Percentiles rank a stretch among this genome's conserved stretches.
phyloP scores from a whole-genome alignment of 75 land plant species.

The Sequoia sempervirens region DNA sequence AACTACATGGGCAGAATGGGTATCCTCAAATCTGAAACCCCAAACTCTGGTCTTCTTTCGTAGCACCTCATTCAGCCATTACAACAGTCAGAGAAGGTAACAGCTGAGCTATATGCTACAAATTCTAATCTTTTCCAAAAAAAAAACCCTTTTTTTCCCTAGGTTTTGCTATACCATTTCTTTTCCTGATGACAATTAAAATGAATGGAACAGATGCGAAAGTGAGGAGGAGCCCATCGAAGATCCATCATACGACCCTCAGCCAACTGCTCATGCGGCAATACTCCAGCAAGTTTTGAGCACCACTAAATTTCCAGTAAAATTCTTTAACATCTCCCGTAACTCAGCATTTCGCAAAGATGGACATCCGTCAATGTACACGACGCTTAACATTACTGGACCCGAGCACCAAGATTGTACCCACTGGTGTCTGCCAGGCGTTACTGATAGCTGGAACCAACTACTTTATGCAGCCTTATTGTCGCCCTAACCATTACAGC shows the following conservation, averaged over 20 bases:
- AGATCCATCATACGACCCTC: constrained; percentile 12
- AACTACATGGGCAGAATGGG: constrained; percentile 24
- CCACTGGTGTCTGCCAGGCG: neutral
- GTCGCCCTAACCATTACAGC: neutral
- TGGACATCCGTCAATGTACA: neutral
- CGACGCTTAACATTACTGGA: neutral
- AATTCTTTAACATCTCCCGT: constrained; percentile 72
- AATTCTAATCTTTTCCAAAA: no score
- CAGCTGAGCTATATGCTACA: neutral
- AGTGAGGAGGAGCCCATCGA: neutral
- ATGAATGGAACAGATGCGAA: neutral
- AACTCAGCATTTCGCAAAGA: constrained; percentile 17
- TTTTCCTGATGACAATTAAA: neutral
- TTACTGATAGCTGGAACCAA: neutral
- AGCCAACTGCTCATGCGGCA: neutral
- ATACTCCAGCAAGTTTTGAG: neutral
- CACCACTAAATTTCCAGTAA: neutral
- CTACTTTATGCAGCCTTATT: neutral
- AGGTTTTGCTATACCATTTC: neutral
- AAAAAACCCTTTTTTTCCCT: no score
- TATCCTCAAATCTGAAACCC: neutral
- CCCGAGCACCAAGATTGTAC: neutral
- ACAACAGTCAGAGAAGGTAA: neutral
- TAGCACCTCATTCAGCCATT: constrained; percentile 12
- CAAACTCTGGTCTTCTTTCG: constrained; percentile 18